Percentiles rank a stretch among this genome's conserved stretches.
Conservation (phyloP, 2,329 filamentous ascomycete species). For the Colletotrichum paranaense region DNA sequence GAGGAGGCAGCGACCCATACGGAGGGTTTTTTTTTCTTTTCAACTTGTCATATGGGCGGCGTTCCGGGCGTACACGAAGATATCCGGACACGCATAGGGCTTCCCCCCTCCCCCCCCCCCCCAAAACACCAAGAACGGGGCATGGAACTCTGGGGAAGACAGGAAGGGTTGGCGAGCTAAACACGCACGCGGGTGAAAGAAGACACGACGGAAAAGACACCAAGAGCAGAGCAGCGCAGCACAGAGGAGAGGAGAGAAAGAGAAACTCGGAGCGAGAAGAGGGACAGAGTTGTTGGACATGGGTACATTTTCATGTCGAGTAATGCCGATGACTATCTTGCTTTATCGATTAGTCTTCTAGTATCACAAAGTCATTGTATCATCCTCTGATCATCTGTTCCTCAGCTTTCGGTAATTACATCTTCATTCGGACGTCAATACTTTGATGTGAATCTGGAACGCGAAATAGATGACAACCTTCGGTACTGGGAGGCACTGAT, state of each 20-base stretch:
- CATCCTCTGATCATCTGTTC: not conserved
- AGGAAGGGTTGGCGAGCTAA: not conserved
- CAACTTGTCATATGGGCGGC: slow-evolving; percentile 12
- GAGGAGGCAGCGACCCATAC: not conserved
- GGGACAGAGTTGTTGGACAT: not conserved
- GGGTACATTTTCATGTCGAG: not conserved
- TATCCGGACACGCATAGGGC: slow-evolving; percentile 6
- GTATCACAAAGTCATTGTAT: not conserved
- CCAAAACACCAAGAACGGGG: not conserved
- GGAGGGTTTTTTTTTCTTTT: not conserved
- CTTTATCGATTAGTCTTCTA: not conserved
- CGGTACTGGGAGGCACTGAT: too few species aligned
- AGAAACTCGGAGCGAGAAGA: not conserved
- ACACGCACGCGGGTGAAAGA: not conserved
- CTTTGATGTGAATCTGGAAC: not conserved
- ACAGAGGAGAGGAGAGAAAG: not conserved
- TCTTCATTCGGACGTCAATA: too few species aligned
- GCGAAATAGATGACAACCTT: not conserved
- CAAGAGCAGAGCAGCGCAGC: not conserved
- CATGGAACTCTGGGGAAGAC: not conserved
- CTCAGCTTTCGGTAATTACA: not conserved
- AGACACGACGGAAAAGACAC: not conserved
- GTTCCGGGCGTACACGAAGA: slow-evolving; percentile 34
- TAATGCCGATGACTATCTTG: not conserved
- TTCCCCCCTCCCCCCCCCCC: not conserved